A percentile compares a stretch with the other conserved stretches of the same genome.
Evolutionary conservation across 2,329 filamentous ascomycete genomes (phyloP).

Genomic region (Penicillium hesseltinei): DNA sequence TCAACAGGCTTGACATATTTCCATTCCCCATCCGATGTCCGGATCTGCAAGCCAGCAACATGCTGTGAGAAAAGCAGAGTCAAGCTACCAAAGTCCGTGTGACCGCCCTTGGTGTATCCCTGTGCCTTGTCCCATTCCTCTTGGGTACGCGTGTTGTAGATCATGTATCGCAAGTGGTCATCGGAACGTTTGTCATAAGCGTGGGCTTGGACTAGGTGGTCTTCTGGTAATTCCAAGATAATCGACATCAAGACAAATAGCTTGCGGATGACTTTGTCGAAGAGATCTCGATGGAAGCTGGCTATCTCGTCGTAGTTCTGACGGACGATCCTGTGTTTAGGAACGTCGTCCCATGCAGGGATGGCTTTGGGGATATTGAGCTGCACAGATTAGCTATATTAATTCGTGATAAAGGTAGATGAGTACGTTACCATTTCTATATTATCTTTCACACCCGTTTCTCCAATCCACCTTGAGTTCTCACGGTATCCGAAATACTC

Average conservation of each 20-base stretch:
- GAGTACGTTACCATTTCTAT: slow-evolving; percentile 32
- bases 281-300: slow-evolving; percentile 51
- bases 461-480: slow-evolving; percentile 36
- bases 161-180: slow-evolving; percentile 62
- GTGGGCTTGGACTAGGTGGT: slow-evolving; percentile 56
- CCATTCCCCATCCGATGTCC: slow-evolving; percentile 47
- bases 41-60: slow-evolving; percentile 57
- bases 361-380: slow-evolving; percentile 35
- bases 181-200: slow-evolving; percentile 57
- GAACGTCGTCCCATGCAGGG: slow-evolving; percentile 27
- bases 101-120: slow-evolving; percentile 48
- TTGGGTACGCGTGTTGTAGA: slow-evolving; percentile 51
- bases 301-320: slow-evolving; percentile 57
- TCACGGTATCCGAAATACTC: slow-evolving; percentile 37
- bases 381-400: slow-evolving; percentile 10
- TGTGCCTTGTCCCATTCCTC: slow-evolving; percentile 49
- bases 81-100: slow-evolving; percentile 58
- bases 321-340: slow-evolving; percentile 43
- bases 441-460: slow-evolving; percentile 40
- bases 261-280: slow-evolving; percentile 55
- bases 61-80: slow-evolving; percentile 59
- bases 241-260: slow-evolving; percentile 60
- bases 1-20: slow-evolving; percentile 52
- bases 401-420: fast-evolving
- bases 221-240: slow-evolving; percentile 59